These are phyloP conservation scores for Globisporangium solare DNA, from an alignment of 352 stramenopile species.

Conservation along the genomic window DNA sequence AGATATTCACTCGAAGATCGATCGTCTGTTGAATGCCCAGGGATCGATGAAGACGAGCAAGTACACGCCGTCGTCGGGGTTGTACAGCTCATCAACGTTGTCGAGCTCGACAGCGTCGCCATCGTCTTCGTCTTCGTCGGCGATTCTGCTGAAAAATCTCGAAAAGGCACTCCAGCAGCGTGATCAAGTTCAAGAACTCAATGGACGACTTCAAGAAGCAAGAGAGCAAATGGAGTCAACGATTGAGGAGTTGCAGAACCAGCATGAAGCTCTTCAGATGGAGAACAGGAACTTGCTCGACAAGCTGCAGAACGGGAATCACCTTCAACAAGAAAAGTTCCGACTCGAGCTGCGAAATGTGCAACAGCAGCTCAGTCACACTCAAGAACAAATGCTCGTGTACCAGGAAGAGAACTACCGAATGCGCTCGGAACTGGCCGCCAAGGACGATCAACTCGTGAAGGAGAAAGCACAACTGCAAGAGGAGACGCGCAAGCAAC, in stretches of 20 bases:
- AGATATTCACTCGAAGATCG: conserved; percentile 78
- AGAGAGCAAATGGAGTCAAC: conserved; percentile 48
- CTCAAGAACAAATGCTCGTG: conserved; percentile 64
- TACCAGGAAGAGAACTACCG: conserved; percentile 70
- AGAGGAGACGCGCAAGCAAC: conserved; percentile 54
- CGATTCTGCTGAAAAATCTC: conserved; percentile 61
- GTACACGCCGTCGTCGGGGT: conserved; percentile 17
- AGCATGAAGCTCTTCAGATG: conserved; percentile 56
- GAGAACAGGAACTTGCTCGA: conserved; percentile 68
- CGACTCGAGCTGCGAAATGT: conserved; percentile 52
- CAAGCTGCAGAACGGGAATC: conserved; percentile 59
- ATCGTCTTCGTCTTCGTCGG: conserved; percentile 25
- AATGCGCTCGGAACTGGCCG: conserved; percentile 41
- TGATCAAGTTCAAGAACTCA: conserved; percentile 58
- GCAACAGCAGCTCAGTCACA: conserved; percentile 58
- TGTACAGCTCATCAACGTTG: conserved; percentile 18
- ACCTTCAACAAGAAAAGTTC: conserved; percentile 72
- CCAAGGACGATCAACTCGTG: conserved; percentile 51
- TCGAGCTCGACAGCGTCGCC: conserved; percentile 19
- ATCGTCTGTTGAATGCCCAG: conserved; percentile 63
- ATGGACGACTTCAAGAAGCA: conserved; percentile 39
- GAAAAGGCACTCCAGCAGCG: conserved; percentile 68
- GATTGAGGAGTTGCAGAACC: conserved; percentile 52
- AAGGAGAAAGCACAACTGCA: conserved; percentile 55
- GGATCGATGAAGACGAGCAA: conserved; percentile 41